A percentile compares a stretch with the other conserved stretches of the same genome.
Conservation (phyloP, 2,329 filamentous ascomycete species). For the Scorias spongiosa region DNA sequence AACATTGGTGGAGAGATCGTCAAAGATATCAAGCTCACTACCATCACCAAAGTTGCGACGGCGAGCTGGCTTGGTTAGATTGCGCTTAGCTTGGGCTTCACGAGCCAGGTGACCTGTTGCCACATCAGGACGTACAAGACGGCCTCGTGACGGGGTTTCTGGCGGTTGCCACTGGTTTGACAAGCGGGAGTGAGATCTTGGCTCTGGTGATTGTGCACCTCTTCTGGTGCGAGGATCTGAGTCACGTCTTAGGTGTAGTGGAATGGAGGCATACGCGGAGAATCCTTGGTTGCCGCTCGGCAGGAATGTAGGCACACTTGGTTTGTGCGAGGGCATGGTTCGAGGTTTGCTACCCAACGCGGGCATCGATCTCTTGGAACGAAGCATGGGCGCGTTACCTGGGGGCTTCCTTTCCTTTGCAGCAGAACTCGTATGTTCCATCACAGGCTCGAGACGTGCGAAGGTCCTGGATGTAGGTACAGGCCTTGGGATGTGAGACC, state of each 20-base stretch:
- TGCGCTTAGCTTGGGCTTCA: constrained; percentile 46
- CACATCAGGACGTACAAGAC: constrained; percentile 24
- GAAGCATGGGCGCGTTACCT: constrained; percentile 38
- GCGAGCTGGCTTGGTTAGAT: constrained; percentile 57
- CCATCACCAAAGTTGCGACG: constrained; percentile 76
- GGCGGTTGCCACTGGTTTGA: constrained; percentile 29
- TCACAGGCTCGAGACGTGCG: constrained; percentile 78
- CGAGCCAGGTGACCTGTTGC: constrained; percentile 35
- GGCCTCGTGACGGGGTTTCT: constrained; percentile 33
- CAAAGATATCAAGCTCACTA: constrained; percentile 80
- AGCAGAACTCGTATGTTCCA: constrained; percentile 63
- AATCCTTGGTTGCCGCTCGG: background rate
- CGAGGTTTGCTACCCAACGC: constrained; percentile 31
- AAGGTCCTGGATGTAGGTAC: constrained; percentile 34
- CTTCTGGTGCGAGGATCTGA: constrained; percentile 45
- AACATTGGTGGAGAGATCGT: constrained; percentile 81
- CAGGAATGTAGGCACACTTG: background rate
- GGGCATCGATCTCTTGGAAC: constrained; percentile 46
- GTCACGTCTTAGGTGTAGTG: constrained; percentile 64
- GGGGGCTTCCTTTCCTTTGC: constrained; percentile 41
- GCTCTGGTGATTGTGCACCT: constrained; percentile 30
- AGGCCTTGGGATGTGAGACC: constrained; percentile 67
- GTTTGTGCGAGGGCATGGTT: background rate
- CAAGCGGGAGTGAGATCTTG: constrained; percentile 32
- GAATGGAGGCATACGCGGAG: constrained; percentile 40